A percentile compares a stretch with the other conserved stretches of the same genome.
These are phyloP conservation scores for Ceratobasidium theobromae DNA, from an alignment of 1,284 basidiomycete species.

Conservation along the genomic window DNA sequence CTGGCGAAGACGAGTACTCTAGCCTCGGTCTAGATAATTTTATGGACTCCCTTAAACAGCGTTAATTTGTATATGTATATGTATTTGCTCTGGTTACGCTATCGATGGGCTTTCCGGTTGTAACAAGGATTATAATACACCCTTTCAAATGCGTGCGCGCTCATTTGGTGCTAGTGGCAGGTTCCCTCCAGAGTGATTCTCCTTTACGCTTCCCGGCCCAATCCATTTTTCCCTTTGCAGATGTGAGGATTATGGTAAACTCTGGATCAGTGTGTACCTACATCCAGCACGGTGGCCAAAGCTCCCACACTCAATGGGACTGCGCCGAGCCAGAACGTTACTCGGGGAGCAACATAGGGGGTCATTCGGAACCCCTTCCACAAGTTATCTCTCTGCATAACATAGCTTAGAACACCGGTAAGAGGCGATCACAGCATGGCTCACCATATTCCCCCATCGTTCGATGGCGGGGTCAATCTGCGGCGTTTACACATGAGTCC, in stretches of 20 bases:
- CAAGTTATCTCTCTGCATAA: constrained; percentile 32
- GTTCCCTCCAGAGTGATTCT: constrained; percentile 28
- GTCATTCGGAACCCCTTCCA: constrained; percentile 35
- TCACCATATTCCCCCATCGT: constrained; percentile 35
- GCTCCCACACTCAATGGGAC: constrained; percentile 25
- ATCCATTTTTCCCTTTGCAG: constrained; percentile 25
- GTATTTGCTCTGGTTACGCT: constrained; percentile 20
- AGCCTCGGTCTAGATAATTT: constrained; percentile 82
- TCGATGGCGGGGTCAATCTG: constrained; percentile 36
- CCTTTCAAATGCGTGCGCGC: not conserved
- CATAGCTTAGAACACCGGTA: not conserved
- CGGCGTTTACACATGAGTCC: not conserved
- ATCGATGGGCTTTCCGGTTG: constrained; percentile 3
- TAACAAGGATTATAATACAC: not conserved
- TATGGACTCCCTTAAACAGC: constrained; percentile 58
- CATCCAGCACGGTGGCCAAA: constrained; percentile 31
- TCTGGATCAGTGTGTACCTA: not conserved
- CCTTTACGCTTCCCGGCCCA: constrained; percentile 35
- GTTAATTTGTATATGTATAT: constrained; percentile 32
- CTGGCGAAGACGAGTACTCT: constrained; percentile 87
- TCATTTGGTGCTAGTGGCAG: constrained; percentile 12
- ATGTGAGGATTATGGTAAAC: not conserved
- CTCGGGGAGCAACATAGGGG: constrained; percentile 33
- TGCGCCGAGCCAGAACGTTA: constrained; percentile 26
- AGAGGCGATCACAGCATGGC: not conserved